Evolutionary conservation across 768 basidiomycete species (phyloP), one percentile per base, ranked within the genome.

Genomic region (Leccinum imitatum): DNA sequence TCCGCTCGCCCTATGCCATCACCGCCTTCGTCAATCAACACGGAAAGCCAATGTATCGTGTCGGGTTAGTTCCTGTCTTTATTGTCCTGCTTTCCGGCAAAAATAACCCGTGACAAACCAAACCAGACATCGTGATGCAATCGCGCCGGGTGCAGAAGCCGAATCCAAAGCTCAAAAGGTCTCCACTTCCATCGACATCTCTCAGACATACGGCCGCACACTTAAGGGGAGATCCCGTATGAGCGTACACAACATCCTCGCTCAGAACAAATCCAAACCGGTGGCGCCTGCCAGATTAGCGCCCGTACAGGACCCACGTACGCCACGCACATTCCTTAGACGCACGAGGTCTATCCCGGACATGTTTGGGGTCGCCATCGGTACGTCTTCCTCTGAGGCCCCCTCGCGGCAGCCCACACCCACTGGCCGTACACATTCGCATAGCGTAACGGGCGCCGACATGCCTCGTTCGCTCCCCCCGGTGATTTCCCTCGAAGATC

Each of bases 1-100:
- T 86, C 11, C 84, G 87, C 33, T 91, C 90, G 14, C 91, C 91
- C 3, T 93, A 87, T 69, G 85, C 85, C 41, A 90, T 91, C 66
- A 92, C 90, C 19, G 86, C 87, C 7, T 86, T 90, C 66, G 81
- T 89, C 53, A 92, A 90, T 69, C 89, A 91, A 69, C 85, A 90
- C 73, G 91, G 91, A 55, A 85, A n/a, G n/a, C n/a, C n/a, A 25
- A 25, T 25, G 25, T 92, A 79, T 75, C 87, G 91, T 53, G 82
- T 94, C 50, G 86, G 89, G 90, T 91, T 61, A 73, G 87, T 81
- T 31, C 41, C n/a, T 53, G 9, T 57, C 53, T 35, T 57, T 58
- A 23, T 31, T 55, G 52, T 54, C 1, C 11, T 39, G 14, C 37
- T 2, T 5, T 37, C 21, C 6, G 8, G 14, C 17, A 14, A 27